These are phyloP conservation scores for Sarocladium oryzae DNA, from an alignment of 2,329 filamentous ascomycete genomes.

Conservation along the genomic window DNA sequence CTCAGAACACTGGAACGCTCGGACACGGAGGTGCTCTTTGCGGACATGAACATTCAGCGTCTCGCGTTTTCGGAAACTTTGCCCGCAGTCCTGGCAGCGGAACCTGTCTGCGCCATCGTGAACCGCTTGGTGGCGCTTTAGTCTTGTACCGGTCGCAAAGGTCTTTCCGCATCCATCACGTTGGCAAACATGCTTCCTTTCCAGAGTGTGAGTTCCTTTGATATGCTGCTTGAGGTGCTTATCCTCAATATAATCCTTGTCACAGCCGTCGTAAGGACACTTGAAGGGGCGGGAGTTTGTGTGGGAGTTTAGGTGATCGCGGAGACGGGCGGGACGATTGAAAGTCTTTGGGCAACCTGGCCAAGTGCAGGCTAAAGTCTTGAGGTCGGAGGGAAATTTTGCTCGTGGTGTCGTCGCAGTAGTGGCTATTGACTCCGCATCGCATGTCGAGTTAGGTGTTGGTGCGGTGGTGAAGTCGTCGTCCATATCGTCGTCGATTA, in stretches of 20 bases:
- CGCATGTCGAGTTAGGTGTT: conserved; percentile 25
- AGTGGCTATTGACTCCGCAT: conserved; percentile 20
- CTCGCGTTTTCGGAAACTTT: conserved; percentile 81
- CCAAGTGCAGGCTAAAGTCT: conserved; percentile 70
- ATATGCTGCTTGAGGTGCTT: conserved; percentile 83
- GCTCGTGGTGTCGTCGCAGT: conserved; percentile 35
- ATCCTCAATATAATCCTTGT: conserved; percentile 78
- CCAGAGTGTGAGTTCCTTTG: conserved; percentile 69
- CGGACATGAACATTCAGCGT: conserved; percentile 79
- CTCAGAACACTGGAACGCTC: conserved; percentile 65
- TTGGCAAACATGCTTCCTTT: conserved; percentile 65
- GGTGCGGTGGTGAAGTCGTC: conserved; percentile 25
- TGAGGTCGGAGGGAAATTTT: conserved; percentile 63
- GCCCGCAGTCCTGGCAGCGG: conserved; percentile 66
- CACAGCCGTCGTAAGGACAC: conserved; percentile 64
- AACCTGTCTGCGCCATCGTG: conserved; percentile 70
- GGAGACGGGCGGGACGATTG: conserved; percentile 75
- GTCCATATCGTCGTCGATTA: conserved; percentile 25
- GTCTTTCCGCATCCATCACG: conserved; percentile 68
- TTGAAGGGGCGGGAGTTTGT: conserved; percentile 75
- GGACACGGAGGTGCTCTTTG: conserved; percentile 64
- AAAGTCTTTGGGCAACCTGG: conserved; percentile 74
- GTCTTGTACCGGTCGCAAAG: conserved; percentile 72
- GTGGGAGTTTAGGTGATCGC: conserved; percentile 77
- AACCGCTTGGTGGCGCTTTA: conserved; percentile 70